phyloP scores from a whole-genome alignment of 2,329 filamentous ascomycete species.

The Stemphylium beticola region DNA sequence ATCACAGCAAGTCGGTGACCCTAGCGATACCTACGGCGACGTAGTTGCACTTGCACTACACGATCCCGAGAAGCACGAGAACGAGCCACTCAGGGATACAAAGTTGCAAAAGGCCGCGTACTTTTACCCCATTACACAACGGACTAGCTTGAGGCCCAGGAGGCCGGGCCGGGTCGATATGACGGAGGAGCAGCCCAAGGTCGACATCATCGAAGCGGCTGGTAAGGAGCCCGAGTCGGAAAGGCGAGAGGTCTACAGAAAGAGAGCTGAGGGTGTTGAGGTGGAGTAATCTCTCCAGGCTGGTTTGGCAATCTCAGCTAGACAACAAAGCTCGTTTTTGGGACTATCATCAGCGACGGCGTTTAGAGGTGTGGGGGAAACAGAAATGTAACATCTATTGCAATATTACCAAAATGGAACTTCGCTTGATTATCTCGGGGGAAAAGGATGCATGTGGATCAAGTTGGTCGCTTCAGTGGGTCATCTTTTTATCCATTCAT shows the following conservation, averaged over 20 bases:
- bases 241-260: conserved; percentile 53
- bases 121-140: conserved; percentile 66
- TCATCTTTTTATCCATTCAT: no score
- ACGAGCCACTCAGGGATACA: conserved; percentile 43
- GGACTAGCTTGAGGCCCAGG: conserved; percentile 59
- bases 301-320: no score
- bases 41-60: conserved; percentile 64
- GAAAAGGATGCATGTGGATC: no score
- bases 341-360: conserved; percentile 1
- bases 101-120: conserved; percentile 62
- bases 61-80: conserved; percentile 53
- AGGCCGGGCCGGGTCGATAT: conserved; percentile 50
- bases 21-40: conserved; percentile 61
- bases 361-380: not conserved
- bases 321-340: not conserved
- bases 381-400: not conserved
- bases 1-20: conserved; percentile 58
- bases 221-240: conserved; percentile 60
- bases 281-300: conserved; percentile 1
- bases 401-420: not conserved
- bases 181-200: conserved; percentile 53
- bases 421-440: no score
- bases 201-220: conserved; percentile 60
- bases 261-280: conserved; percentile 51
- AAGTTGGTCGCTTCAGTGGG: no score